phyloP scores from a whole-genome alignment of 768 basidiomycete species.

The Sistotremastrum suecicum region DNA sequence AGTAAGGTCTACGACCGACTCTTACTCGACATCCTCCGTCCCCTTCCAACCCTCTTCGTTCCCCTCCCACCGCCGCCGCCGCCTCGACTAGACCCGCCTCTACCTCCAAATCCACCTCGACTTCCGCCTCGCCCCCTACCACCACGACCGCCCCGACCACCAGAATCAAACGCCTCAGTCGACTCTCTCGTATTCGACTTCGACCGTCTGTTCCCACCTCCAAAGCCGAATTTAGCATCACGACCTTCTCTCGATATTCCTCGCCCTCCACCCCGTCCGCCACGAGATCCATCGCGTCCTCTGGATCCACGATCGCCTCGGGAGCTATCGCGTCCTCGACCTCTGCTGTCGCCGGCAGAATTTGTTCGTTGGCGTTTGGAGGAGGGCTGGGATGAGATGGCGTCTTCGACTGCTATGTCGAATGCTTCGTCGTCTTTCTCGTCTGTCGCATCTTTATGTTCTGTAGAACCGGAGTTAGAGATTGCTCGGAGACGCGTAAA shows the following conservation, averaged over 20 bases:
- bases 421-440: constrained; percentile 60
- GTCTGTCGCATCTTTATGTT: constrained; percentile 74
- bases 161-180: constrained; percentile 55
- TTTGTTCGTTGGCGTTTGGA: constrained; percentile 29
- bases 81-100: constrained; percentile 17
- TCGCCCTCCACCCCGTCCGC: constrained; percentile 15
- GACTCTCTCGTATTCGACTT: constrained; percentile 77
- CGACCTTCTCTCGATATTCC: constrained; percentile 45
- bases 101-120: constrained; percentile 16
- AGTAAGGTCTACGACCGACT: too few species aligned
- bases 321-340: too few species aligned
- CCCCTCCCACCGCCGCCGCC: constrained; percentile 18
- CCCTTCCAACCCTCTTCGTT: constrained; percentile 14
- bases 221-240: constrained; percentile 74
- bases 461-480: constrained; percentile 23
- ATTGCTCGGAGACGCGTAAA: background rate
- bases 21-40: constrained; percentile 7
- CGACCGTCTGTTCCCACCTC: constrained; percentile 48
- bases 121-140: constrained; percentile 15
- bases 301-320: too few species aligned
- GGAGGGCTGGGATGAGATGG: constrained; percentile 56
- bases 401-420: constrained; percentile 84
- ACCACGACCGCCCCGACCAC: constrained; percentile 21
- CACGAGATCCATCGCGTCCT: background rate
- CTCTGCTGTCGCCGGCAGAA: too few species aligned